Conservation (phyloP, 768 basidiomycete genomes). For the Collybiopsis confluens region DNA sequence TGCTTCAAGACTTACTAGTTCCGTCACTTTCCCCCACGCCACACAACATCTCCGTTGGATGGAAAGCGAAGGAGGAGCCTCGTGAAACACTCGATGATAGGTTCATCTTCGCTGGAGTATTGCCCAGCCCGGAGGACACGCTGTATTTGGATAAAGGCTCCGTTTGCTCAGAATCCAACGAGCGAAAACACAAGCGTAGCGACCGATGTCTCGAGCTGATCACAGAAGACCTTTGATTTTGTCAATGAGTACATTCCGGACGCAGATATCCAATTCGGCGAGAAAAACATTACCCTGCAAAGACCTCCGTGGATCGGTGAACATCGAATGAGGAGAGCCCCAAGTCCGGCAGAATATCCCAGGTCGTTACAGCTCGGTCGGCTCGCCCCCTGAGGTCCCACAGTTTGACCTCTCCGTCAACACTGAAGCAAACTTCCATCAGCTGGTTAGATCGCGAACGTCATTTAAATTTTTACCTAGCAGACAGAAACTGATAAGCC, state of each 20-base stretch:
- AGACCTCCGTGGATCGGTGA: conserved; percentile 77
- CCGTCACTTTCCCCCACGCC: conserved; percentile 74
- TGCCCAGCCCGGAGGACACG: conserved; percentile 50
- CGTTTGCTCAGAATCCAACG: conserved; percentile 30
- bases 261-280: conserved; percentile 7
- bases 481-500: conserved; percentile 73
- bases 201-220: conserved; percentile 59
- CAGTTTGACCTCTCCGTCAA: conserved; percentile 85
- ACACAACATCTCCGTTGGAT: conserved; percentile 84
- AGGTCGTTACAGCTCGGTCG: conserved; percentile 53
- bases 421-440: conserved; percentile 35
- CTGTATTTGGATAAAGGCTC: conserved; percentile 38
- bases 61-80: conserved; percentile 67
- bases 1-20: conserved; percentile 32
- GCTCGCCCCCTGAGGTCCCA: conserved; percentile 78
- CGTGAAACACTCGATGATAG: conserved; percentile 61
- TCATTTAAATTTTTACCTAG: conserved; percentile 54
- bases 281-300: conserved; percentile 65
- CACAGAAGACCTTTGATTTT: conserved; percentile 47
- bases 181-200: conserved; percentile 60
- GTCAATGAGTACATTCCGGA: neutral
- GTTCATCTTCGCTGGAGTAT: conserved; percentile 49
- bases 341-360: conserved; percentile 55
- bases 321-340: conserved; percentile 86
- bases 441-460: neutral